phyloP scores from a whole-genome alignment of 352 stramenopile species.

The Pythium brassicae region DNA sequence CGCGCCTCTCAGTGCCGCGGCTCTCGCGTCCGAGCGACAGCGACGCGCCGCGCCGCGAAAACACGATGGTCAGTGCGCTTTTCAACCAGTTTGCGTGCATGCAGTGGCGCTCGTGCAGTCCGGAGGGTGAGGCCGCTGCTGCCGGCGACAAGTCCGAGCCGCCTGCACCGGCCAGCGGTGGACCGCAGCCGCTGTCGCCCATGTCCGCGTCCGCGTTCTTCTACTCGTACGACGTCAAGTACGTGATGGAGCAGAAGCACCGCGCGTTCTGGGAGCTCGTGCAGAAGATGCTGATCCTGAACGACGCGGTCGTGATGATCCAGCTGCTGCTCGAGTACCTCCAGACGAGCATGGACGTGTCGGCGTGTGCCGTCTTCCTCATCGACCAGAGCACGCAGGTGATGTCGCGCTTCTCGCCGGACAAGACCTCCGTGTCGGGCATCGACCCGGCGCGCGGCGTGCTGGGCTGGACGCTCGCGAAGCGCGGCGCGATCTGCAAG shows the following conservation, averaged over 20 bases:
- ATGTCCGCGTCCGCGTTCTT: constrained; percentile 11
- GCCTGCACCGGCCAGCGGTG: neutral
- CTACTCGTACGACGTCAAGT: constrained; percentile 25
- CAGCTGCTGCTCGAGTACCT: constrained; percentile 64
- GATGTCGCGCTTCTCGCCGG: constrained; percentile 70
- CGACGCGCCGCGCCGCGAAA: constrained; percentile 1
- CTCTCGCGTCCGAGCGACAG: neutral
- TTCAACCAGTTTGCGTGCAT: constrained; percentile 20
- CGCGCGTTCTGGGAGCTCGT: constrained; percentile 77
- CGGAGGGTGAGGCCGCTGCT: constrained; percentile 4
- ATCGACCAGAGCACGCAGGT: constrained; percentile 69
- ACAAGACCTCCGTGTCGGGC: constrained; percentile 40
- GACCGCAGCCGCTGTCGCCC: constrained; percentile 1
- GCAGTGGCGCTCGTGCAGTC: constrained; percentile 18
- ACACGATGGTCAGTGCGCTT: constrained; percentile 9
- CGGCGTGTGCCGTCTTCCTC: constrained; percentile 59
- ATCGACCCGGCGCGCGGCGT: constrained; percentile 47
- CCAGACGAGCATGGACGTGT: constrained; percentile 42
- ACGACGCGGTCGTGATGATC: constrained; percentile 79
- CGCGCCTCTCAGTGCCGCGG: constrained; percentile 8
- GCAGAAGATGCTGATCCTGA: constrained; percentile 55
- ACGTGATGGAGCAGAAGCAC: constrained; percentile 58
- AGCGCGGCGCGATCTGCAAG: constrained; percentile 24
- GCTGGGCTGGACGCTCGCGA: constrained; percentile 39
- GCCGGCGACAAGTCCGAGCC: neutral